A percentile compares a stretch with the other conserved stretches of the same genome.
Evolutionary conservation across 129 eudicot species (phyloP).

Genomic region (Kitagawia praeruptora): DNA sequence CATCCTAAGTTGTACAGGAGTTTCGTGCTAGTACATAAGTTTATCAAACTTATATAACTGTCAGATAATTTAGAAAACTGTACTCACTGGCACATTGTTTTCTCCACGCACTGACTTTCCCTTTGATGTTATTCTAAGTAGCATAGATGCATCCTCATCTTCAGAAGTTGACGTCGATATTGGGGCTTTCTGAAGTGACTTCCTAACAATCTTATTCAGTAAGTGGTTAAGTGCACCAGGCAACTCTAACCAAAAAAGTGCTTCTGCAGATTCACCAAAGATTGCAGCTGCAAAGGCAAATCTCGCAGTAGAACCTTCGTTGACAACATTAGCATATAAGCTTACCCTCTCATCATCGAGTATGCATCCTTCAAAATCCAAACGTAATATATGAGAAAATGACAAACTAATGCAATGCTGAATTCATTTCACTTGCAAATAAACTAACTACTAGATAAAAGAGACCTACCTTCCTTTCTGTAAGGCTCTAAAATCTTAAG

Average conservation of each 20-base stretch:
- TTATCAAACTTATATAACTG: neutral
- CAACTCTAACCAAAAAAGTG: slow-evolving; percentile 87
- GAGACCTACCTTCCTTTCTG: slow-evolving; percentile 62
- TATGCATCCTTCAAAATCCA: slow-evolving; percentile 56
- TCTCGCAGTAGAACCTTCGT: slow-evolving; percentile 56
- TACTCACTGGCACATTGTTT: slow-evolving; percentile 50
- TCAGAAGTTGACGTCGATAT: slow-evolving; percentile 32
- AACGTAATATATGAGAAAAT: slow-evolving; percentile 7
- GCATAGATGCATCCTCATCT: slow-evolving; percentile 64
- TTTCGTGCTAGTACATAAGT: neutral
- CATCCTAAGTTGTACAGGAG: neutral
- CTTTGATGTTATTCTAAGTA: slow-evolving; percentile 56
- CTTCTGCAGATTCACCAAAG: slow-evolving; percentile 87
- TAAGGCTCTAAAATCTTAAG: slow-evolving; percentile 95
- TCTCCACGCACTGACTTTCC: slow-evolving; percentile 46
- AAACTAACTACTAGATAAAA: slow-evolving; percentile 3
- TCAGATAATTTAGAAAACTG: neutral
- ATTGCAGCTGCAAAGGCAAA: slow-evolving; percentile 94
- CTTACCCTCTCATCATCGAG: slow-evolving; percentile 88
- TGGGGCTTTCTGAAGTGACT: slow-evolving; percentile 37
- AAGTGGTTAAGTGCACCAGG: slow-evolving; percentile 75
- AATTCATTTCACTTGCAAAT: neutral
- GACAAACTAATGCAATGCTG: slow-evolving; percentile 12
- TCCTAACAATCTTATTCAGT: slow-evolving; percentile 55
- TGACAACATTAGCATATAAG: slow-evolving; percentile 51